Evolutionary conservation across 2,329 filamentous ascomycete species (phyloP).

Genomic region (Beauveria bassiana): DNA sequence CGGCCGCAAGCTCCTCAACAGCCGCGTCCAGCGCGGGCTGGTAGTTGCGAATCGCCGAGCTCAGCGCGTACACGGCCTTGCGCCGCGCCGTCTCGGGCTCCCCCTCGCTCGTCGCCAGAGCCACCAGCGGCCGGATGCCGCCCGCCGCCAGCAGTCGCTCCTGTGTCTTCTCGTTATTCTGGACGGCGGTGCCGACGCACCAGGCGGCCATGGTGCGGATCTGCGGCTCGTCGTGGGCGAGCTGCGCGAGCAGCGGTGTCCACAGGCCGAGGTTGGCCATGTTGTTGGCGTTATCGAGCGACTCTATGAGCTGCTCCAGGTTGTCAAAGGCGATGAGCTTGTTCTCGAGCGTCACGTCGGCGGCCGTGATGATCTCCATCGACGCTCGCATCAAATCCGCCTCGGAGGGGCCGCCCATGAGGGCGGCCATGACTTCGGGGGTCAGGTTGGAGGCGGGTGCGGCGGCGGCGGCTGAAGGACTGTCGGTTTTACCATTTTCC

Average conservation of each 20-base stretch:
- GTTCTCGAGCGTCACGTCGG: conserved; percentile 59
- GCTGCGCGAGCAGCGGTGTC: conserved; percentile 65
- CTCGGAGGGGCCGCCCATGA: conserved; percentile 82
- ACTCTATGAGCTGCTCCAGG: conserved; percentile 86
- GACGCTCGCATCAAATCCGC: conserved; percentile 84
- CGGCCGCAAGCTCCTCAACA: conserved; percentile 51
- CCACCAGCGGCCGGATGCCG: conserved; percentile 62
- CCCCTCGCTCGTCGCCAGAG: conserved; percentile 53
- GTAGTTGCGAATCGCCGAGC: conserved; percentile 79
- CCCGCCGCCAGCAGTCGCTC: conserved; percentile 58
- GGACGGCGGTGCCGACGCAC: conserved; percentile 89
- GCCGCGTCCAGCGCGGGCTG: conserved; percentile 72
- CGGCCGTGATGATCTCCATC: conserved; percentile 66
- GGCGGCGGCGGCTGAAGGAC: conserved; percentile 21
- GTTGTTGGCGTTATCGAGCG: conserved; percentile 95
- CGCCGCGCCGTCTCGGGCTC: conserved; percentile 59
- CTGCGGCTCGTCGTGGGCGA: conserved; percentile 61
- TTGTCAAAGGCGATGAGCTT: conserved; percentile 87
- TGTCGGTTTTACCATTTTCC: conserved; percentile 22
- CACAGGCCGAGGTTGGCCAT: conserved; percentile 72
- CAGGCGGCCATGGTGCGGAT: conserved; percentile 83
- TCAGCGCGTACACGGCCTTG: conserved; percentile 86
- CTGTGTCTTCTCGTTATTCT: conserved; percentile 87
- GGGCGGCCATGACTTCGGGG: conserved; percentile 61
- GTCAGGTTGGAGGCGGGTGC: conserved; percentile 39